Percentiles rank a stretch among this genome's conserved stretches.
These are phyloP conservation scores for Leavenworthia alabamica DNA, from an alignment of 345 rosid species.

Conservation along the genomic window DNA sequence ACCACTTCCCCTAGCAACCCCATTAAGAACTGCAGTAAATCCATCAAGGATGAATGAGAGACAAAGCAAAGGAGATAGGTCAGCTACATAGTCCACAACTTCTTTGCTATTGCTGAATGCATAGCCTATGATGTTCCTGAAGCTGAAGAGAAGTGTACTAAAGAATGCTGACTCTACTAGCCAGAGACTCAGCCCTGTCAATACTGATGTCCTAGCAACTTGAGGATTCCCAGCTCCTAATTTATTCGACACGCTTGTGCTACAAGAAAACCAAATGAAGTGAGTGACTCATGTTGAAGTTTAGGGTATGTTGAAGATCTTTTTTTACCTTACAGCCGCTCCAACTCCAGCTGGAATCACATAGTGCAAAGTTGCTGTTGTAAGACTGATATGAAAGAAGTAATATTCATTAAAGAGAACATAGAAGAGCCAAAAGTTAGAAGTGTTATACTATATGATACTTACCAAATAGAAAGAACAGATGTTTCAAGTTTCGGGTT, in stretches of 20 bases:
- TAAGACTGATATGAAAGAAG: constrained; percentile 21
- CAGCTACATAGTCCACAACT: constrained; percentile 20
- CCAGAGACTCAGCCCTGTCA: constrained; percentile 22
- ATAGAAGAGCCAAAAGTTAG: background rate
- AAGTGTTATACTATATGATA: background rate
- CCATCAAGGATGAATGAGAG: constrained; percentile 37
- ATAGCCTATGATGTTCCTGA: constrained; percentile 10
- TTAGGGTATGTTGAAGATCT: background rate
- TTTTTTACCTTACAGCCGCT: constrained; percentile 31
- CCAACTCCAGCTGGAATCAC: constrained; percentile 30
- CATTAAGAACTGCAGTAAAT: constrained; percentile 20
- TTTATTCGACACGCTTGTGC: constrained; percentile 43
- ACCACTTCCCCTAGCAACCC: constrained; percentile 41
- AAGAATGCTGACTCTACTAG: constrained; percentile 18
- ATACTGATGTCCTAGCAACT: constrained; percentile 10
- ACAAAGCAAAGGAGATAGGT: constrained; percentile 33
- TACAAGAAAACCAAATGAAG: background rate
- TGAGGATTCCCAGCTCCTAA: constrained; percentile 32
- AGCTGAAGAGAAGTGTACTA: constrained; percentile 25
- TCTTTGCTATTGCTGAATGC: constrained; percentile 19
- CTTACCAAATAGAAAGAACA: constrained; percentile 52
- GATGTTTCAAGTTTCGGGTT: constrained; percentile 60
- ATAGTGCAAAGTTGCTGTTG: constrained; percentile 27
- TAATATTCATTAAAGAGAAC: background rate
- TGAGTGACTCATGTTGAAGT: background rate